Evolutionary conservation across 2,329 filamentous ascomycete genomes (phyloP), one percentile per base, ranked within the genome.

Genomic region (Hypocreales sp.): DNA sequence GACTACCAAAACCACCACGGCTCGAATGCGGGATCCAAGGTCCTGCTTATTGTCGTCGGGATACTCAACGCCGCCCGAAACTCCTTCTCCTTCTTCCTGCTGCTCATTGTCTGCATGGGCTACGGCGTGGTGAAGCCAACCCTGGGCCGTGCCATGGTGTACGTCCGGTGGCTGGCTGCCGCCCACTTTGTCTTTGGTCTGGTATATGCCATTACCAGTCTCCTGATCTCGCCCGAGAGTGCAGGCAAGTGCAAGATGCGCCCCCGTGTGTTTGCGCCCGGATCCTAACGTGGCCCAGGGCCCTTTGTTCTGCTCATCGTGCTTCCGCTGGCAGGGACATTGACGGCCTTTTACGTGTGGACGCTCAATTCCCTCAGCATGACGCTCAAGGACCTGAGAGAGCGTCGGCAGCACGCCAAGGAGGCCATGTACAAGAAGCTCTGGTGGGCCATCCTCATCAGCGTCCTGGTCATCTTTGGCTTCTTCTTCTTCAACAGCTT

Each of bases 401-500:
- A 93, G 45, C 77, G 90, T 38, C 94, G 93, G 56, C 90, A 98
- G 56, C 78, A 80, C 42, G 77, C 79, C 42, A 98, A 98, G 51
- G 83, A 86, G 25, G 55, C 71, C 54, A 98, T 98, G 92, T 98
- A 95, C 58, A 86, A 80, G 58, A 92, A 92, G 52, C 72, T 98
- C 10, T 98, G 92, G 86, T 98, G 86, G 86, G 87, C 83, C 50
- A 93, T 98, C 33, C 64, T 98, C 24, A 64, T 72, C 36, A 92
- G 80, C 49, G 92, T 98, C 47, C 59, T 95, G 26, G 82, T 95
- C 41, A 94, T 95, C 41, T 98, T 98, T 42, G 84, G 67, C 31
- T 98, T 98, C 61, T 94, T 98, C 64, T 95, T 98, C 62, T 76
- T 95, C 61, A 95, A 94, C 62, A 92, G 81, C 40, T 84, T 94